Base-by-base conservation (phyloP, 768 basidiomycete species). In the Filobasidium wieringae region DNA sequence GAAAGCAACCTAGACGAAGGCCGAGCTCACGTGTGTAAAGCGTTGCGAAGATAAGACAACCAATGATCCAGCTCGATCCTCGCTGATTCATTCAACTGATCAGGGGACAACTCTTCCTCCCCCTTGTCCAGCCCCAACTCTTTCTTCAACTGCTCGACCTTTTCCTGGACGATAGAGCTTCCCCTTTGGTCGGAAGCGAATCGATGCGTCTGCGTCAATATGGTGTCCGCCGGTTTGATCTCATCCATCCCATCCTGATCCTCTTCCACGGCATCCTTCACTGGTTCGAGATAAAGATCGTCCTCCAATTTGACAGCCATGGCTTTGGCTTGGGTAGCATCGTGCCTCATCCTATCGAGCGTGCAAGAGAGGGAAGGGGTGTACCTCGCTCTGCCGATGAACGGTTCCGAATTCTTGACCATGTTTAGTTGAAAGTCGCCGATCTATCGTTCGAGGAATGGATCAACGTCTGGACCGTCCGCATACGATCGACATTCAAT, bases 341-440 rank as follows among this genome's bases (percentile, higher is more conserved):
- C 93, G 67, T 84, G 87, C 59, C 79, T 80, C 64, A 96, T 76
- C 50, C 92, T 80, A 24, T 87, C 85, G 17, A 87, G 84, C 55
- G 80, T 80, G 71, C 83, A 87, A 22, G 88, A 83, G 22, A 86
- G 80, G 66, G 88, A 84, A 24, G 92, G 89, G 4, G 92, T 81
- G 66, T 82, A 83, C 47, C 89, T 84, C 57, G 88, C 76, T 63
- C 84, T 80, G 66, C 85, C 86, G 57, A 82, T 80, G 75, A 86
- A 87, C 30, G 88, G 85, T 22, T 66, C 60, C 1, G 63, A 50
- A 31, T 72, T 88, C 32, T 85, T 82, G 66, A 91, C 85, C 64
- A 72, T 69, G 73, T 93, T 90, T 51, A 95, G 78, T 68, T 89
- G 92, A 79, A 96, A 95, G 56, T 86, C 87, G 71, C 92, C 88